Conservation (phyloP, 179 eudicot genomes). For the Gypsophila paniculata region DNA sequence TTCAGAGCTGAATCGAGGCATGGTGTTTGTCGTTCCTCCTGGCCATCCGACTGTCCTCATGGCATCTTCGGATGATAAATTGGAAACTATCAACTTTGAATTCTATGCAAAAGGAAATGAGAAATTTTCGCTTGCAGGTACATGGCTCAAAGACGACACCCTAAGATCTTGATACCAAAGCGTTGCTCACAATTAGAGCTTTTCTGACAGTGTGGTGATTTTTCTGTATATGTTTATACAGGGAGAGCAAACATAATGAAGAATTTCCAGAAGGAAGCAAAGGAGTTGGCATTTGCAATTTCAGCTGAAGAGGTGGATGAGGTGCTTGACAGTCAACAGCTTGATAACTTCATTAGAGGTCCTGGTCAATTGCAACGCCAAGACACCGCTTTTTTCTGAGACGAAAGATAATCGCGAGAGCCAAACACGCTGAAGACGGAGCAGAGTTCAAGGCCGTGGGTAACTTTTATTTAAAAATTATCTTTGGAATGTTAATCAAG, state of each 20-base stretch:
- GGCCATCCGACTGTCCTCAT: slow-evolving; percentile 1
- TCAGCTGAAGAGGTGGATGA: slow-evolving; percentile 13
- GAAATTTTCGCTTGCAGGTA: neutral
- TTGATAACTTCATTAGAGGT: neutral
- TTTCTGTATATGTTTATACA: too few species aligned
- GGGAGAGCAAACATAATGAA: slow-evolving; percentile 7
- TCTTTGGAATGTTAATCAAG: too few species aligned
- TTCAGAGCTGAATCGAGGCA: neutral
- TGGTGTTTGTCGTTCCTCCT: slow-evolving; percentile 10
- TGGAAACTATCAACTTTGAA: slow-evolving; percentile 2
- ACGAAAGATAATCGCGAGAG: too few species aligned
- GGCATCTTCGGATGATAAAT: neutral
- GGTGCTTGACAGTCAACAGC: neutral
- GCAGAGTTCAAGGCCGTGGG: too few species aligned
- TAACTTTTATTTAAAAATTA: too few species aligned
- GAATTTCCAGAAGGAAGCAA: slow-evolving; percentile 9
- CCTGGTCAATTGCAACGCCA: neutral
- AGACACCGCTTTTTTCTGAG: neutral
- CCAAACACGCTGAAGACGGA: too few species aligned
- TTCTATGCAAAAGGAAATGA: neutral
- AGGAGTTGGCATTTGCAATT: slow-evolving; percentile 14
- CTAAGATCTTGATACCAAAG: neutral
- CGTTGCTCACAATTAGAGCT: neutral
- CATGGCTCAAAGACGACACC: neutral
- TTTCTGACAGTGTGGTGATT: neutral